These are phyloP conservation scores for Chamaenerion angustifolium DNA, from an alignment of 345 rosid genomes.

Conservation along the genomic window DNA sequence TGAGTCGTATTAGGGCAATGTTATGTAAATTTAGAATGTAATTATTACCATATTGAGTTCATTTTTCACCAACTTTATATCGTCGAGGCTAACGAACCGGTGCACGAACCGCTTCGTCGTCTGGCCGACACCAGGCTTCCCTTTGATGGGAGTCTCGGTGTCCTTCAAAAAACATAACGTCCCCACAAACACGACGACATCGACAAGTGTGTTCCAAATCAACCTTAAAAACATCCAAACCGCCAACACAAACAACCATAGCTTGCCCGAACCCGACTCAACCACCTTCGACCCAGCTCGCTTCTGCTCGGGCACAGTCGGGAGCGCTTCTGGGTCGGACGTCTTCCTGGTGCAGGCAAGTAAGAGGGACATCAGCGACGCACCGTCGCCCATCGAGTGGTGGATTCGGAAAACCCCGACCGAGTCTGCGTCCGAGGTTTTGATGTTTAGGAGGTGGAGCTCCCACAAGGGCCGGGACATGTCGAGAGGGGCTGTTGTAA, in stretches of 20 bases:
- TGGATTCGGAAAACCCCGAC: constrained; percentile 23
- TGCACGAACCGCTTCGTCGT: constrained; percentile 31
- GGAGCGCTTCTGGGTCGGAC: constrained; percentile 41
- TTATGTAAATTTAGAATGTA: no score
- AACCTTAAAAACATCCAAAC: constrained; percentile 26
- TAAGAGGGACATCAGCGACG: constrained; percentile 30
- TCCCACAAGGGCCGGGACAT: constrained; percentile 71
- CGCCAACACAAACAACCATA: constrained; percentile 22
- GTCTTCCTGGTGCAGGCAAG: constrained; percentile 41
- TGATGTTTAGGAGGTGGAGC: constrained; percentile 54
- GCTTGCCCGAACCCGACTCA: neutral
- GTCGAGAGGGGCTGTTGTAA: constrained; percentile 42
- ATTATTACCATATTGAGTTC: constrained; percentile 12
- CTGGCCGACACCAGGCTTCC: constrained; percentile 10
- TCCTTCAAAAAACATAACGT: constrained; percentile 23
- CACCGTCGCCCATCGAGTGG: constrained; percentile 36
- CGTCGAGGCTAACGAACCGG: constrained; percentile 40
- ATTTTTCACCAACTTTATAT: constrained; percentile 33
- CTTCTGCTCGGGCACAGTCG: constrained; percentile 32
- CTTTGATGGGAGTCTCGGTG: constrained; percentile 21
- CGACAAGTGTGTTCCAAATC: constrained; percentile 40
- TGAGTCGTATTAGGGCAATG: no score
- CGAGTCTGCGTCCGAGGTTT: constrained; percentile 61
- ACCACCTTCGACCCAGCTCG: constrained; percentile 5
- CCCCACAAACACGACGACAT: constrained; percentile 18